Evolutionary conservation across 2,329 filamentous ascomycete species (phyloP), one percentile per base, ranked within the genome.

Genomic region (Penicillium freii): DNA sequence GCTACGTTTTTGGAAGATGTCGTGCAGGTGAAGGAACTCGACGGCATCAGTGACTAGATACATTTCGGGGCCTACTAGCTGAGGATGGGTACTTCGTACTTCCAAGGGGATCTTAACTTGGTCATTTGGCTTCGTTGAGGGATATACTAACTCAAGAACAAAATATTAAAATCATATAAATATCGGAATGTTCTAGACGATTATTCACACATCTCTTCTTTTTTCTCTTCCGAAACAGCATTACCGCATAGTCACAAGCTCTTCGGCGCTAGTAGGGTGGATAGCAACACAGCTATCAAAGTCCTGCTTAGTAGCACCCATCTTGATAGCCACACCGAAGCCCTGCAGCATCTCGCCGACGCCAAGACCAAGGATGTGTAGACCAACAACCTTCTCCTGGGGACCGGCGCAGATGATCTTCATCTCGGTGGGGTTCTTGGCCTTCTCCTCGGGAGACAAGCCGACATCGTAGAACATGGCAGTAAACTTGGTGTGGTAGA

Each of bases 291-390:
- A 88, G 69, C 80, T 87, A 70, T 91, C 88, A 73, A 91, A 89
- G 73, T 90, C 87, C 64, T 82, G 82, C 84, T 91, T 91, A 54
- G 85, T 90, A 34, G 88, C 88, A 44, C 88, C 88, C 88, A 91
- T 91, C 82, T 89, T 90, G 65, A 91, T 75, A 17, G 88, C 88
- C 23, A 91, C 87, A 49, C 87, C 88, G 71, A 92, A 90, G 62
- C 89, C 84, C 75, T 92, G 84, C 67, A 91, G 79, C 85, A 91
- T 88, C 81, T 92, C 83, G 64, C 79, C 71, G 57, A 79, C 72
- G 13, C 73, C 71, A 36, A 79, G 67, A 62, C 81, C 69, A 62
- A 83, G 63, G 54, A 82, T 78, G 64, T 82, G 80, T 59, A 82
- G 56, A 15, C 80, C 80, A 23, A 82, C 79, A 39, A 82, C 71